Evolutionary conservation across 805 yeast species (phyloP).

Genomic region (Pichia insulana): DNA sequence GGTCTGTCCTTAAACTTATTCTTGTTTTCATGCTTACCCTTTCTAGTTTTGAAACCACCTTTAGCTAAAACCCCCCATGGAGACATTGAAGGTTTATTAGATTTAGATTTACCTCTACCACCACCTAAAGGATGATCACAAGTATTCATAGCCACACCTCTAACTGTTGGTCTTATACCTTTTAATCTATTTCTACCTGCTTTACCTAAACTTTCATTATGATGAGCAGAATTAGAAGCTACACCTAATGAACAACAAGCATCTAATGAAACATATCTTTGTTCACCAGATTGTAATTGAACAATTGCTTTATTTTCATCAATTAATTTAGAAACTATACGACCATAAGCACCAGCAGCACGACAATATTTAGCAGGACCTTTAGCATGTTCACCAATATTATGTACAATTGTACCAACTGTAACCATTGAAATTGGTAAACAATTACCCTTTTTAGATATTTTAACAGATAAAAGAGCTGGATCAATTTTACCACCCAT

Average conservation of each 20-base stretch:
- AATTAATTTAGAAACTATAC: constrained; percentile 71
- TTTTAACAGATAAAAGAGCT: constrained; percentile 77
- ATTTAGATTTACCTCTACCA: constrained; percentile 98
- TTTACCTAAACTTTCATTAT: constrained; percentile 82
- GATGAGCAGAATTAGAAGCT: constrained; percentile 89
- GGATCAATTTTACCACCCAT: constrained; percentile 93
- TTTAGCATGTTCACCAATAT: constrained; percentile 65
- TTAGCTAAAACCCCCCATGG: constrained; percentile 94
- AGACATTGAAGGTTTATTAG: constrained; percentile 86
- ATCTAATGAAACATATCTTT: constrained; percentile 74
- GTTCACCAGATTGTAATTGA: constrained; percentile 85
- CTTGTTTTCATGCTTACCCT: constrained; percentile 77
- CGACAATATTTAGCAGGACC: constrained; percentile 87
- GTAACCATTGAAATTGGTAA: constrained; percentile 89
- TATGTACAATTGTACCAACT: constrained; percentile 85
- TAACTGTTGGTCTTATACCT: constrained; percentile 89
- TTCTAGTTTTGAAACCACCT: constrained; percentile 90
- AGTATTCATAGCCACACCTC: constrained; percentile 98
- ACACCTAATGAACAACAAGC: constrained; percentile 93
- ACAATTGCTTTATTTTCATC: constrained; percentile 66
- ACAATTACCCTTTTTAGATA: constrained; percentile 91
- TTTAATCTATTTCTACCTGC: constrained; percentile 92
- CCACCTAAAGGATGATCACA: constrained; percentile 99
- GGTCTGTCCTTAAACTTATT: constrained; percentile 89
- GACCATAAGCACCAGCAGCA: constrained; percentile 91